Base-by-base conservation (phyloP, 2,329 filamentous ascomycete genomes). In the Bipolaris zeicola region DNA sequence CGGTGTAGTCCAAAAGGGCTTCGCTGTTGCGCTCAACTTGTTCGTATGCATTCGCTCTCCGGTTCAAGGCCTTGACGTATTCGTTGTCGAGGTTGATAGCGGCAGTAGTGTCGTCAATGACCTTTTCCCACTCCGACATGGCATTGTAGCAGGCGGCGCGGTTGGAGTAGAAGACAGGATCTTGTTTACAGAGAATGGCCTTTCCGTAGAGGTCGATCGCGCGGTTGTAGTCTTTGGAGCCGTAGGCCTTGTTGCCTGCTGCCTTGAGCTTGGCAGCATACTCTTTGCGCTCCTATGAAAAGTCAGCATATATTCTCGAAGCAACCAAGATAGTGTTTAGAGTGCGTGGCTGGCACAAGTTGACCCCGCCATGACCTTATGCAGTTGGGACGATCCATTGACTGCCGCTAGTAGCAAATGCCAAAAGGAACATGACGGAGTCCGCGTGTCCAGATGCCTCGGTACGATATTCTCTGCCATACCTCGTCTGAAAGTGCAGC, bases 141-240 rank as follows among this genome's bases (percentile, higher is more conserved):
- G 95, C 92, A 76, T 96, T 98, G 82, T 92, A 96, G 84, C 95
- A 99, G 52, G 95, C 95, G 55, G 95, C 95, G 69, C 95, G 90
- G 84, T 99, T 99, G 63, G 95, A 98, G 85, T 96, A 99, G 84
- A 95, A 99, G 76, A 99, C 93, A 31, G 95, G 92, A 73, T 99
- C 95, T 55, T 93, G 89, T 81, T 95, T 96, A 89, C 95, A 98
- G 49, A 98, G 82, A 69, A 99, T 96, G 48, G 95, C 95, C 81
- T 96, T 91, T 65, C 91, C 91, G 80, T 99, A 99, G 34, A 99
- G 87, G 4, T 93, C 90, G 74, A 99, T 99, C 66, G 95, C 95
- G 70, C 87, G 88, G 79, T 92, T 89, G 80, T 97, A 97, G 72
- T 96, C 90, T 81, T 97, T 98, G 66, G 88, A 87, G 59, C 92